Base-by-base conservation (phyloP, 1,139 yeast species). In the Casaregolazyma suthepensis region DNA sequence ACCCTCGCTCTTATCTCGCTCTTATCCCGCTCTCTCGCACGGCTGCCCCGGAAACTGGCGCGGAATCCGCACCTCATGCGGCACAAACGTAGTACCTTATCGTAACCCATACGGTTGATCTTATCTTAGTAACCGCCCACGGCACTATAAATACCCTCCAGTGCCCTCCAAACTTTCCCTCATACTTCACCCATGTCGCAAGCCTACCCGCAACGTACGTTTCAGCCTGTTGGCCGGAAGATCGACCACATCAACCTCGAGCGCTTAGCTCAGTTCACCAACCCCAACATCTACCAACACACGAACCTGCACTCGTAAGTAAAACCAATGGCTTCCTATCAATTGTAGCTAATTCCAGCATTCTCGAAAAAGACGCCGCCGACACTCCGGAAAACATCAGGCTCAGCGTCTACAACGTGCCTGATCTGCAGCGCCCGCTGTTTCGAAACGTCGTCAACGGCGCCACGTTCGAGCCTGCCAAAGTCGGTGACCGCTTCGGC, bases 171-270 rank as follows among this genome's bases (percentile, higher is more conserved):
- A 35, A 35, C 40, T 35, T 6, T 3, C 38, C 38, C 9, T 31
- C 15, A 5, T 31, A 31, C n/a, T 6, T 31, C 9, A 12, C 38
- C 38, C 9, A 22, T 22, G 19, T 22, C 29, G n/a, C n/a, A n/a
- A 44, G 20, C 50, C 37, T 50, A 50, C 23, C 45, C 38, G 37
- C 48, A 44, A 26, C 48, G 52, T 19, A 50, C 52, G 19, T 44
- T 45, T 37, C 50, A 51, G 6, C 97, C 97, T 2, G 82, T 81
- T 51, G 86, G 89, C 63, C 88, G 89, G 67, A 94, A 95, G 56
- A 83, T 91, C 48, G 91, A 88, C 66, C 78, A 81, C 52, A 81
- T 91, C 57, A 91, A 87, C 68, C 87, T 83, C 61, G 79, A 80
- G 64, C 76, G 97, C 54, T 74, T 91, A 57, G 78, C 91, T 50